Base-by-base conservation (phyloP, 179 eudicot genomes). In the Patellifolia procumbens region DNA sequence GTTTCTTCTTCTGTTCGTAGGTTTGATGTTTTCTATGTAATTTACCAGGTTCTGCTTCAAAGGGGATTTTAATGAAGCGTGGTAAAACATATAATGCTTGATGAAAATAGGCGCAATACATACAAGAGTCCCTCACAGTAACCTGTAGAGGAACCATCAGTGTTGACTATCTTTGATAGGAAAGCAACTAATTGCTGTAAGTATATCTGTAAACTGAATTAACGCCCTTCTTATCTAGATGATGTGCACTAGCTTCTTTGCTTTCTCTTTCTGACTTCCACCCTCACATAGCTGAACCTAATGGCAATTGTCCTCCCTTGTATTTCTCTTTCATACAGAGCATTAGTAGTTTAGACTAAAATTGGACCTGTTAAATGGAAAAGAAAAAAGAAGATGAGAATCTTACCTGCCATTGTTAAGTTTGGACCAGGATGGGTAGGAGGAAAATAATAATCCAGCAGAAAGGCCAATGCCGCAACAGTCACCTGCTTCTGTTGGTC, bases 391-490 rank as follows among this genome's bases (percentile, higher is more conserved):
- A 95, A 90, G 77, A 83, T 93, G 76, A 66, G 81, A 60, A 87
- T 84, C 79, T 76, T 93, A 81, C 97, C 97, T 17, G 46, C 86
- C 17, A 88, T 87, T 43, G 75, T 84, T 32, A 83, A 88, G 76
- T 93, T 86, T 79, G 97, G 95, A 68, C 95, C 88, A 45, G 95
- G 99, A 28, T 93, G 97, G 91, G 97, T 93, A 4, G 95, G 89
- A 51, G 97, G n/a, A 91, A 70, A 78, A 81, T 73, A 93, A 89
- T n/a, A 65, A 76, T 43, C 80, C 80, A 28, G 39, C 74, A n/a
- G 73, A 72, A 62, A 75, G 70, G 56, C 66, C 78, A 56, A 59
- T 80, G 35, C 79, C 65, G 52, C 85, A 67, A 45, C 81, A 72
- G 46, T 74, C 56, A 67, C 67, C 85, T 46, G 46, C 78, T 63